Evolutionary conservation across 257 asterid species (phyloP), one percentile per base, ranked within the genome.

Genomic region (Ajuga chamaepitys): DNA sequence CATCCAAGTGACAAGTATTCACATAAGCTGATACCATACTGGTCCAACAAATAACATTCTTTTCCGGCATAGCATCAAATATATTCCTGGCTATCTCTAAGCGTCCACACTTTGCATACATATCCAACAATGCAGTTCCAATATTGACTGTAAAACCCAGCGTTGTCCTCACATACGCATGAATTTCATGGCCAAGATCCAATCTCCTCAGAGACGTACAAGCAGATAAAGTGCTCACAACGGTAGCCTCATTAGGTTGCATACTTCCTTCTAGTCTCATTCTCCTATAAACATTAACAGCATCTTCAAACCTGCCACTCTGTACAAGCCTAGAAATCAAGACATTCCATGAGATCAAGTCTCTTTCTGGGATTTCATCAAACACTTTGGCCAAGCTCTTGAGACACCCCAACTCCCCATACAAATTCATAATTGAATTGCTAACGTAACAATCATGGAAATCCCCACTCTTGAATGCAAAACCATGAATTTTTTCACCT

Each of bases 21-120:
- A 76, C 82, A 34, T 82, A 88, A 9, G 95, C 92, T 1, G 86
- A 80, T 12, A 91, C 86, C 96, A 88, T 86, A 68, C 88, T 91
- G 24, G 95, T 86, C 89, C 92, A 86, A 76, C 95, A 85, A 60
- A 85, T 75, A 62, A 91, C 96, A 70, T 88, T 86, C 67, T 75
- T 88, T 42, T 70, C 70, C 2, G 72, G 81, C 84, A 88, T 74
- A 24, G 66, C 53, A 41, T 86, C 84, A 60, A 91, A 91, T 64
- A 91, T 75, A 55, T 66, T 64, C 77, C 90, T 71, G 3, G 98
- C 98, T 34, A 62, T 50, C 48, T 70, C 81, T 62, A 85, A 78
- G 66, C 78, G 80, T n/a, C 96, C 95, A 51, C 96, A 86, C 72
- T 86, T 91, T n/a, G 84, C 89, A 78, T 86, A 88, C 98, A 91